These are phyloP conservation scores for Exophiala mesophila DNA, from an alignment of 2,329 filamentous ascomycete genomes.

Conservation along the genomic window DNA sequence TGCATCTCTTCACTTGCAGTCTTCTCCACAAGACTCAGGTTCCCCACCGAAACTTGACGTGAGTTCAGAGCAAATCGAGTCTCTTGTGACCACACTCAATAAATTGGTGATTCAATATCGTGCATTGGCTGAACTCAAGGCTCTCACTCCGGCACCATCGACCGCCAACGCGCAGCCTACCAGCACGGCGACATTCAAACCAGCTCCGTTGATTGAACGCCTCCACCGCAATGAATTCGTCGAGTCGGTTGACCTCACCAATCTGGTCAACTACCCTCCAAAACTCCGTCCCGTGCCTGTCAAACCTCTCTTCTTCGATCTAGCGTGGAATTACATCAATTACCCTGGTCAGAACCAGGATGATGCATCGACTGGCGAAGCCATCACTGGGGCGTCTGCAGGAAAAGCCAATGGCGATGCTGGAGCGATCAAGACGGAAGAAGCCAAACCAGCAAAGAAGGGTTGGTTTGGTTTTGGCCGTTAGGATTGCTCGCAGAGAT, in stretches of 20 bases:
- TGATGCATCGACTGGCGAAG: conserved; percentile 3
- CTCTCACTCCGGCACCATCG: conserved; percentile 1
- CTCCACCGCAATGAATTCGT: conserved; percentile 69
- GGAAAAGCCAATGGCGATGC: not conserved
- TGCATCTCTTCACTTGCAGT: conserved; percentile 45
- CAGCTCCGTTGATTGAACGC: conserved; percentile 65
- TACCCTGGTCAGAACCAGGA: conserved; percentile 62
- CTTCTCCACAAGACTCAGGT: conserved; percentile 30
- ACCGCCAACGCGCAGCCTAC: conserved; percentile 28
- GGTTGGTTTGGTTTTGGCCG: conserved; percentile 72
- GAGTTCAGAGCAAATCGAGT: conserved; percentile 52
- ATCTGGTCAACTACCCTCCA: conserved; percentile 82
- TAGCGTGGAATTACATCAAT: conserved; percentile 95
- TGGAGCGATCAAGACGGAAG: conserved; percentile 28
- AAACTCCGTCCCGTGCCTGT: conserved; percentile 77
- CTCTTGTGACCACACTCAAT: conserved; percentile 59
- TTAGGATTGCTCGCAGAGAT: conserved; percentile 24
- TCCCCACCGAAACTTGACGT: conserved; percentile 65
- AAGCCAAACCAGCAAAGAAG: conserved; percentile 55
- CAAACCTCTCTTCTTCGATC: conserved; percentile 92
- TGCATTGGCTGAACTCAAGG: conserved; percentile 77
- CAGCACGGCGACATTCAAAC: conserved; percentile 24
- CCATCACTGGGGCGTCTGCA: not conserved
- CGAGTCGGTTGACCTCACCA: conserved; percentile 63
- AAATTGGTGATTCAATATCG: conserved; percentile 74